Base-by-base conservation (phyloP, 495 filamentous ascomycete species). In the Pyrenula aspistea region DNA sequence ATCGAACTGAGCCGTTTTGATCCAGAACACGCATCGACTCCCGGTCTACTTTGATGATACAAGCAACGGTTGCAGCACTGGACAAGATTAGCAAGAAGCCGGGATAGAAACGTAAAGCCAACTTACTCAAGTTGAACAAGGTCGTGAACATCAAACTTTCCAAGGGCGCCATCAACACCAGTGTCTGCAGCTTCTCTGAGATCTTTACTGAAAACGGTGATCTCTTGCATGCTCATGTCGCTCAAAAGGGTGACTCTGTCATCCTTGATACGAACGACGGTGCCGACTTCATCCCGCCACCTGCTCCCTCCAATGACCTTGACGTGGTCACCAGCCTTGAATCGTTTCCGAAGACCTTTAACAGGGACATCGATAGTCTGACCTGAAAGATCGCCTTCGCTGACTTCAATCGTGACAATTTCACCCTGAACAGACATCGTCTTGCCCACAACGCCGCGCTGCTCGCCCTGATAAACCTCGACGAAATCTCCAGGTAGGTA, bases 151-250 rank as follows among this genome's bases (percentile, higher is more conserved):
- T 92, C 88, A 68, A 85, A 96, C 65, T 90, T 86, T 15, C 89
- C 88, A 22, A 89, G 78, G 51, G 85, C 82, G 10, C 83, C 84
- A 58, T 87, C 81, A 49, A 84, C 88, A 55, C 88, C 90, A 61
- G 91, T 87, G 61, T 99, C 93, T 51, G 85, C 87, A 48, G 94
- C 93, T 67, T 95, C 86, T 57, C 93, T 81, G 42, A 99, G 75
- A 68, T 99, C 94, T 63, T 95, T 96, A 71, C 91, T 96, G 73
- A 99, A 99, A 1, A 99, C 92, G 0, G 91, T 96, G 57, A 99
- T 88, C 68, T 97, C 94, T 55, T 85, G 83, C 71, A 91, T 90
- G 54, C 79, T 91, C 62, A 91, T 85, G 70, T 99, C 94, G 55
- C 85, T 94, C 24, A 97, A 71, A 55, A 99, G 71, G 1, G 94